phyloP scores from a whole-genome alignment of 768 basidiomycete genomes.

The Trametopsis cervina region DNA sequence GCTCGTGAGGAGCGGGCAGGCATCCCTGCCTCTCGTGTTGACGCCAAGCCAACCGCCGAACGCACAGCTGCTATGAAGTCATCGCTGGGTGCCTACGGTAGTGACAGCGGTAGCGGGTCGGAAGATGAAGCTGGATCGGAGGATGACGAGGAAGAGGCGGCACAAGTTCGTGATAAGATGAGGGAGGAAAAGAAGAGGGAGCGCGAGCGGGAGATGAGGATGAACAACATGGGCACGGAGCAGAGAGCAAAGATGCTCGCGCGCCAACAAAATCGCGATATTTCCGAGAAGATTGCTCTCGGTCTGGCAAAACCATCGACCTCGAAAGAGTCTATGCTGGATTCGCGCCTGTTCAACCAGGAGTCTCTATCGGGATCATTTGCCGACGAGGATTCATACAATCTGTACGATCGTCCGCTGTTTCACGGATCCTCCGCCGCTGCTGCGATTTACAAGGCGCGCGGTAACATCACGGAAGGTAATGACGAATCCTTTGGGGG shows the following conservation, averaged over 20 bases:
- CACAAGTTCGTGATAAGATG: conserved; percentile 83
- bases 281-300: conserved; percentile 97
- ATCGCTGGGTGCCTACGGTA: conserved; percentile 80
- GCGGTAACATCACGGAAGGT: conserved; percentile 76
- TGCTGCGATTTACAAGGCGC: conserved; percentile 99
- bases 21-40: conserved; percentile 28
- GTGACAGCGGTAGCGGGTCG: conserved; percentile 60
- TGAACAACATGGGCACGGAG: conserved; percentile 98
- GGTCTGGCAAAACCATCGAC: conserved; percentile 95
- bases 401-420: conserved; percentile 87
- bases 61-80: conserved; percentile 67
- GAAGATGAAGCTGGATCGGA: conserved; percentile 45
- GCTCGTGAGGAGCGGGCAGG: conserved; percentile 91
- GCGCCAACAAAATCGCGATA: conserved; percentile 95
- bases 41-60: conserved; percentile 56
- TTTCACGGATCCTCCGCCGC: conserved; percentile 96
- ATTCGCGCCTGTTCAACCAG: conserved; percentile 96
- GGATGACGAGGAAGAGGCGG: conserved; percentile 72
- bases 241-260: conserved; percentile 94
- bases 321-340: conserved; percentile 96
- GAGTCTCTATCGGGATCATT: conserved; percentile 79
- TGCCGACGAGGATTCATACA: conserved; percentile 91
- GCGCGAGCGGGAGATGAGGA: conserved; percentile 94
- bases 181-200: conserved; percentile 87
- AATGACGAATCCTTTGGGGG: conserved; percentile 92